Conservation (phyloP, 148 eudicot species). For the Camellia lanceoleosa region DNA sequence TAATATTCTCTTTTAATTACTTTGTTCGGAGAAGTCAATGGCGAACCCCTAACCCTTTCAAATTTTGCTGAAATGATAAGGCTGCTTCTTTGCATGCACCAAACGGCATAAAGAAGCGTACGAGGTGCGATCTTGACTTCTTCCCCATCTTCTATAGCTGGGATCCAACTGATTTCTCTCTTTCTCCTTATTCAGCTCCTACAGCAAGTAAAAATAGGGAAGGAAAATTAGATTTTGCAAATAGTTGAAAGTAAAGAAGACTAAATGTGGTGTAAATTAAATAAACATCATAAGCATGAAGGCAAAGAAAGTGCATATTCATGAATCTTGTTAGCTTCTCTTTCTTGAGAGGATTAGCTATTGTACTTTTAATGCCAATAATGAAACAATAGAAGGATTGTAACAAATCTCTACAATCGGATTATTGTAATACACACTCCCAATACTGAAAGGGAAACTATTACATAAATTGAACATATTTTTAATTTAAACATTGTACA, state of each 20-base stretch:
- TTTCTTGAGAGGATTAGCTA: too few relatives aligned
- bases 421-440: too few relatives aligned
- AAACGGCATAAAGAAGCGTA: slow-evolving; percentile 6
- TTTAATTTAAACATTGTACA: too few relatives aligned
- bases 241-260: not conserved
- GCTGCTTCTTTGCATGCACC: not conserved
- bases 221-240: not conserved
- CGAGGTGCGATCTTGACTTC: slow-evolving; percentile 37
- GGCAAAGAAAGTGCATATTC: not conserved
- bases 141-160: not conserved
- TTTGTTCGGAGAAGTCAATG: slow-evolving; percentile 22
- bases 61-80: not conserved
- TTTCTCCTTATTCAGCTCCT: not conserved
- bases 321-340: too few relatives aligned
- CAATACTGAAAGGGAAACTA: too few relatives aligned
- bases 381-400: too few relatives aligned
- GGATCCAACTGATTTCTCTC: slow-evolving; percentile 5
- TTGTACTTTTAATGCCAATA: too few relatives aligned
- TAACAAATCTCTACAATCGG: too few relatives aligned
- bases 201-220: not conserved
- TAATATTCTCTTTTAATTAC: not conserved
- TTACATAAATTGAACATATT: too few relatives aligned
- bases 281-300: not conserved
- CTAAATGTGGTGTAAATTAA: not conserved
- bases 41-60: slow-evolving; percentile 27